Evolutionary conservation across 2,329 filamentous ascomycete species (phyloP), one percentile per base, ranked within the genome.

Genomic region (Hawksworthiomyces lignivorus): DNA sequence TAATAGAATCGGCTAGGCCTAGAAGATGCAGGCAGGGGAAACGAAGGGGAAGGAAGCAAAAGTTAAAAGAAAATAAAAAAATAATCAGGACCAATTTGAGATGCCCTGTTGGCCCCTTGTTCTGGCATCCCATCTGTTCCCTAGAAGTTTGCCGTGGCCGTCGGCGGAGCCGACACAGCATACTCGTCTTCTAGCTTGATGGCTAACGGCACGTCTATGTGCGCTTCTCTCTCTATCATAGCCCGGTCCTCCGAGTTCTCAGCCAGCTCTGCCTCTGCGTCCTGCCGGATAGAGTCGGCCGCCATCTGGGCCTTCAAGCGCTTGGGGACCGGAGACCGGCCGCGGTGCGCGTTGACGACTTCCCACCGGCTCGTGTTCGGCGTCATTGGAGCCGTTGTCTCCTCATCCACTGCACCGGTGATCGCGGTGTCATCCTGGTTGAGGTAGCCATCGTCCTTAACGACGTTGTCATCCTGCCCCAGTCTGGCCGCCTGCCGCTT

Each of bases 401-500:
- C n/a, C n/a, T 26, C 24, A 12, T 26, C 24, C 8, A 12, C 24
- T 8, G 24, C 24, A 26, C 24, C 24, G 24, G 8, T 17, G 29
- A 26, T 20, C 28, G 14, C 12, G 4, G 10, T 4, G 35, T 12
- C 17, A 35, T 29, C 24, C 8, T 39, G 32, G 6, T 10, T 19
- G 14, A 32, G 29, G 11, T 43, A 15, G 7, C 19, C 29, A 15
- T 41, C 6, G 3, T 40, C 36, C 14, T 39, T 28, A 2, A 24
- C 22, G 7, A 36, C 42, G 12, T 34, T 26, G 7, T 29, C 14
- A 19, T 15, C 28, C 11, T 35, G n/a, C n/a, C n/a, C n/a, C n/a
- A n/a, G n/a, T n/a, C n/a, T 29, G 7, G 36, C n/a, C 37, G 52
- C 50, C 22, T 42, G 38, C 30, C 47, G 38, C 48, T 53, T 48